Percentiles rank a stretch among this genome's conserved stretches.
phyloP scores from a whole-genome alignment of 306 rosid genomes.

The Glycine soja region DNA sequence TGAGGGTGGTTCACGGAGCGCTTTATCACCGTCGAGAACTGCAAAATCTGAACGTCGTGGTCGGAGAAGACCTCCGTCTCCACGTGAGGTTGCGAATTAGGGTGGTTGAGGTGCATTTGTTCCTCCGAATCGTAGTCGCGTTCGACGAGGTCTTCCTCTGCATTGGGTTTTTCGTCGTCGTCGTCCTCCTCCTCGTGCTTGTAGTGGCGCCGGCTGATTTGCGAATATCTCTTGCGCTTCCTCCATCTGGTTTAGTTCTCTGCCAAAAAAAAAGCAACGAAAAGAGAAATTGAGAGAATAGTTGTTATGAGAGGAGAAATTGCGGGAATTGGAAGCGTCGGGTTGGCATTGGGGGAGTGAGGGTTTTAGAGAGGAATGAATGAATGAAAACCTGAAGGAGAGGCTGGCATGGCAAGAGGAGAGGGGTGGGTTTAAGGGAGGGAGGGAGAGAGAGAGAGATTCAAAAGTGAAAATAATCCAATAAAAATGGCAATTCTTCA shows the following conservation, averaged over 20 bases:
- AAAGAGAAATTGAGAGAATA: neutral
- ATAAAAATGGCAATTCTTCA: no score
- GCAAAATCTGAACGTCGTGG: slow-evolving; percentile 66
- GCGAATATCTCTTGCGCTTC: slow-evolving; percentile 88
- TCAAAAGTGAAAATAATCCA: no score
- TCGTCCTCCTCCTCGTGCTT: slow-evolving; percentile 75
- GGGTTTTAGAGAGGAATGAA: slow-evolving; percentile 47
- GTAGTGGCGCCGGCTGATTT: slow-evolving; percentile 58
- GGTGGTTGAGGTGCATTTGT: slow-evolving; percentile 47
- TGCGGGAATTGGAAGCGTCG: neutral
- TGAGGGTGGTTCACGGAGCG: slow-evolving; percentile 84
- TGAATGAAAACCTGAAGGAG: slow-evolving; percentile 74
- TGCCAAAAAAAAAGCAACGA: slow-evolving; percentile 20
- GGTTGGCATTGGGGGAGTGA: slow-evolving; percentile 30
- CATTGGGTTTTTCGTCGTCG: slow-evolving; percentile 71
- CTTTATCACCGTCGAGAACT: slow-evolving; percentile 73
- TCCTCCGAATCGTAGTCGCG: slow-evolving; percentile 75
- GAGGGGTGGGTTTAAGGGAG: slow-evolving; percentile 36
- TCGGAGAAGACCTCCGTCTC: slow-evolving; percentile 81
- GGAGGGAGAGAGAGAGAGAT: slow-evolving; percentile 45
- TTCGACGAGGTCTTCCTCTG: slow-evolving; percentile 63
- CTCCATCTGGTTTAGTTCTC: slow-evolving; percentile 85
- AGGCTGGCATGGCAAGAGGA: slow-evolving; percentile 72
- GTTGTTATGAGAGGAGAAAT: neutral
- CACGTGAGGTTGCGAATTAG: slow-evolving; percentile 49